Evolutionary conservation across 2,329 filamentous ascomycete genomes (phyloP).

Genomic region (Talaromyces sp.): DNA sequence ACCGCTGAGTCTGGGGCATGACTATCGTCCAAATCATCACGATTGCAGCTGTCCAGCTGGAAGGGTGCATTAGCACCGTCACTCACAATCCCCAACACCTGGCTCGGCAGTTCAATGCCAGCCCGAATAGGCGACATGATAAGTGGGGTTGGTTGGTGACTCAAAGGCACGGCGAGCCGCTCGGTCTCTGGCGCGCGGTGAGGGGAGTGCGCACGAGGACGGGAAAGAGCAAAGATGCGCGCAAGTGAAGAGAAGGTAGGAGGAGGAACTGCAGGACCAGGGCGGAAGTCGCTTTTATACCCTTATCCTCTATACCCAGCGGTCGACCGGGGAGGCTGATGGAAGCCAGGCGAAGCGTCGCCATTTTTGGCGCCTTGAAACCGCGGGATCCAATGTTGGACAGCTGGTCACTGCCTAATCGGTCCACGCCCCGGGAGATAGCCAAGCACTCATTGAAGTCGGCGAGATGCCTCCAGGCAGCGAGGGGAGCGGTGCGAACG

Average conservation of each 20-base stretch:
- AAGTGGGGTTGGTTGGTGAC: background rate
- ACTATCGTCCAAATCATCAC: background rate
- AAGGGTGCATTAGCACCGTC: background rate
- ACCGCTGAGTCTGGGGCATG: slow-evolving; percentile 6
- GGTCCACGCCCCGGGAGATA: background rate
- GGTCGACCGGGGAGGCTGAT: background rate
- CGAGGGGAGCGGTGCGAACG: slow-evolving; percentile 3
- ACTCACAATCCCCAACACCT: background rate
- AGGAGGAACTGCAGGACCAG: slow-evolving; percentile 6
- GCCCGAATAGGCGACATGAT: background rate
- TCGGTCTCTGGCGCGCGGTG: background rate
- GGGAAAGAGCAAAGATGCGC: background rate
- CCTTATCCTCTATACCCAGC: background rate
- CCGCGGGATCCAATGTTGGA: background rate
- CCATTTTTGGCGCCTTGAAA: background rate
- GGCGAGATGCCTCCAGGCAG: background rate
- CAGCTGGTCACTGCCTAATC: background rate
- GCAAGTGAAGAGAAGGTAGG: background rate
- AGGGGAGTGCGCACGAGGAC: slow-evolving; percentile 1
- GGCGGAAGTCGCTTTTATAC: background rate
- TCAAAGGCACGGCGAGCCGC: background rate
- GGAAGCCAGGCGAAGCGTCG: background rate
- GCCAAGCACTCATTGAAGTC: background rate
- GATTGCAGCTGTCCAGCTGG: background rate
- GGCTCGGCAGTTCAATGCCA: background rate